phyloP scores from a whole-genome alignment of 805 yeast species.

The Starmerella riodocensis region DNA sequence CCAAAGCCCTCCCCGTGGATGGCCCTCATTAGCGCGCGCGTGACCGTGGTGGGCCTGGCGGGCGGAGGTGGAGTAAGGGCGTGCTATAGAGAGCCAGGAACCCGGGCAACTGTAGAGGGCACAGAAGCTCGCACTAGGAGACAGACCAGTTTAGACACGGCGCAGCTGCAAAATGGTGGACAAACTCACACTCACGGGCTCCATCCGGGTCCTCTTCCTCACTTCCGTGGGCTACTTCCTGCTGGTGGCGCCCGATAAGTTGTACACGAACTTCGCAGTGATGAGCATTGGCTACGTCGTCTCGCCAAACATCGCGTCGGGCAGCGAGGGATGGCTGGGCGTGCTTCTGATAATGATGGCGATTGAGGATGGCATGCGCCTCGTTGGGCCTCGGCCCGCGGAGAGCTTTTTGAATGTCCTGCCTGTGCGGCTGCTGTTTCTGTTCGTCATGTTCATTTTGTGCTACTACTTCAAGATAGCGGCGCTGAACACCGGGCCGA shows the following conservation, averaged over 20 bases:
- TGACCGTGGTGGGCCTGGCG: too few relatives aligned
- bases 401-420: conserved; percentile 22
- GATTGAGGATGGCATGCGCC: conserved; percentile 23
- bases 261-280: conserved; percentile 22
- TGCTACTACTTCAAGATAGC: conserved; percentile 18
- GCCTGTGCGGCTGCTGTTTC: conserved; percentile 23
- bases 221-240: conserved; percentile 24
- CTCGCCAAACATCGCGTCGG: conserved; percentile 18
- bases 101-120: too few relatives aligned
- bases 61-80: too few relatives aligned
- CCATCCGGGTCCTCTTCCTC: conserved; percentile 17
- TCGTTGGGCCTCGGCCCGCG: conserved; percentile 18
- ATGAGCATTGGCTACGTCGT: conserved; percentile 22
- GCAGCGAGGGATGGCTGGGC: conserved; percentile 24
- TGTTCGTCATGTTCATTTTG: conserved; percentile 19
- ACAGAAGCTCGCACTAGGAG: too few relatives aligned
- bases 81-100: too few relatives aligned
- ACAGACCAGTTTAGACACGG: too few relatives aligned
- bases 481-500: conserved; percentile 24
- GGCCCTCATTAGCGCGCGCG: too few relatives aligned
- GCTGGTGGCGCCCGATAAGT: conserved; percentile 21
- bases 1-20: too few relatives aligned
- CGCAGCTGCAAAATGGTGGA: too few relatives aligned
- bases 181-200: too few relatives aligned
- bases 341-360: conserved; percentile 20